Conservation (phyloP, 306 rosid species). For the Fagus sylvatica region DNA sequence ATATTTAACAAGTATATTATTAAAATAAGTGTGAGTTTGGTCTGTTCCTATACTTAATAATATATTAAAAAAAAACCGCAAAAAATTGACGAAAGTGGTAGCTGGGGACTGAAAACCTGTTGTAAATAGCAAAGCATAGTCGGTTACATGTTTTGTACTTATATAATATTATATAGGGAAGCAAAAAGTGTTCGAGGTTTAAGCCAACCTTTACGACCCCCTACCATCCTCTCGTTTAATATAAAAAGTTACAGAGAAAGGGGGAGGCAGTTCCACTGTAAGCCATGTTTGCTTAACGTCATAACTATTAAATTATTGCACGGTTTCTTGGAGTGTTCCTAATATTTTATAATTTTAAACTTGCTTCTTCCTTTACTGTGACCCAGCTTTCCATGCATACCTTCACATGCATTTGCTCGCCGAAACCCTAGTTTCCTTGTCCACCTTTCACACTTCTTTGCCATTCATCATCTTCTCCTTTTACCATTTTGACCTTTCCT, state of each 20-base stretch:
- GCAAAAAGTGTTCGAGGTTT: constrained; percentile 44
- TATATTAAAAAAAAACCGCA: too few relatives aligned
- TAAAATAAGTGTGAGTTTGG: too few relatives aligned
- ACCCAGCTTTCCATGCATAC: constrained; percentile 70
- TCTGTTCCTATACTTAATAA: too few relatives aligned
- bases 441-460: constrained; percentile 32
- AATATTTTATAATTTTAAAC: constrained; percentile 29
- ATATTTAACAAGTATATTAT: too few relatives aligned
- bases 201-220: constrained; percentile 39
- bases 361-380: constrained; percentile 46
- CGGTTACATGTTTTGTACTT: constrained; percentile 24
- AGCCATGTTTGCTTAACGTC: constrained; percentile 66
- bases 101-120: too few relatives aligned
- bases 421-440: constrained; percentile 31
- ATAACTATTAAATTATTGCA: constrained; percentile 52
- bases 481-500: constrained; percentile 24
- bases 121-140: constrained; percentile 7
- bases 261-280: constrained; percentile 36
- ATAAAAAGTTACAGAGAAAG: constrained; percentile 34
- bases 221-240: constrained; percentile 46
- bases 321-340: constrained; percentile 57
- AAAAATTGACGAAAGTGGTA: too few relatives aligned
- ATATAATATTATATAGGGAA: neutral
- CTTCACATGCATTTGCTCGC: constrained; percentile 67
- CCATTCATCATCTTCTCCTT: neutral